Evolutionary conservation across 495 filamentous ascomycete genomes (phyloP), one percentile per base, ranked within the genome.

Genomic region (Thozetella sp.): DNA sequence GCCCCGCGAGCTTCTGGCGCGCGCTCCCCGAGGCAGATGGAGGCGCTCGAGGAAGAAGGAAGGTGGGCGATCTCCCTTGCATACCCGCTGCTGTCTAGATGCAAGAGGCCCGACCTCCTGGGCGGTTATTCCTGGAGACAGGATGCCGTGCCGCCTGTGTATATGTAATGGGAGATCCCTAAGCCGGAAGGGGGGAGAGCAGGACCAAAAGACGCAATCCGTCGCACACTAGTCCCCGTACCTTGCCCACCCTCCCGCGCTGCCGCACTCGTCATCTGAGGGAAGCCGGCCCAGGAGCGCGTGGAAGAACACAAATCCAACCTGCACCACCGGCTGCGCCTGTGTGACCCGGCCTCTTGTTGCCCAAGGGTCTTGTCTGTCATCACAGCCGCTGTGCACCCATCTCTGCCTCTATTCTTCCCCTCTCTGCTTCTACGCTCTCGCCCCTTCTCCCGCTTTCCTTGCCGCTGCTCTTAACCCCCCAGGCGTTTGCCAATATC

Each of bases 1-100:
- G n/a, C 43, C 43, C 9, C 20, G 43, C 3, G 4, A 11, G 43
- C 20, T 48, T 20, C 43, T 48, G 20, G 11, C 43, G 43, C 43
- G 43, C 43, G 43, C 43, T 48, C 43, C 43, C n/a, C 20, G 43
- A 48, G 43, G 43, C 43, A 48, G 43, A 19, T n/a, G 43, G 43
- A 10, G 43, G 4, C 43, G 43, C 30, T 37, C 11, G n/a, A 20
- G 43, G 43, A 48, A 48, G 43, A n/a, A n/a, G 20, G 43, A n/a
- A 48, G 4, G 43, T 19, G 43, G 20, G n/a, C 30, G 17, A 37
- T 37, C 9, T 4, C 11, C 4, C 43, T 19, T 48, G 43, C 43
- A 48, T 48, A 48, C 43, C 43, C 43, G 43, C 43, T 48, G 6
- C 43, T 10, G 30, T 10, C 43, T n/a, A 48, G n/a, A 11, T 48